phyloP scores from a whole-genome alignment of 2,329 filamentous ascomycete genomes.

The Trichoderma sp. region DNA sequence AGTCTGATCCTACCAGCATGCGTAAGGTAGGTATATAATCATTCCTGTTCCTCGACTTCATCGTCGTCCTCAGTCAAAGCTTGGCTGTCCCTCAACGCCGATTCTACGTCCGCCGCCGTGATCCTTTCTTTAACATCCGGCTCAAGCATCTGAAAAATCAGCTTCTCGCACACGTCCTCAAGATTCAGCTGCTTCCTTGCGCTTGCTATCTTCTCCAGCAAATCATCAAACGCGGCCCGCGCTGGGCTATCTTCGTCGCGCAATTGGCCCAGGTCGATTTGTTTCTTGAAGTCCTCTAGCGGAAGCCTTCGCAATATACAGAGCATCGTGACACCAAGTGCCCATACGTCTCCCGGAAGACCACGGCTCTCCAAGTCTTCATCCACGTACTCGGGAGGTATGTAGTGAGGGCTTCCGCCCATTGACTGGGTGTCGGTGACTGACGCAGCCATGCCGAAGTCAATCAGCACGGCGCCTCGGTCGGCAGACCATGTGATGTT shows the following conservation, averaged over 20 bases:
- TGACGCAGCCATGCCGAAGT: too few relatives aligned
- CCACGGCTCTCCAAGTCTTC: not conserved
- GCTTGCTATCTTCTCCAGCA: too few relatives aligned
- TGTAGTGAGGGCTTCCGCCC: too few relatives aligned
- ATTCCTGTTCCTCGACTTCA: too few relatives aligned
- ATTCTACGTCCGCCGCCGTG: not conserved
- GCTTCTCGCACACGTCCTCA: not conserved
- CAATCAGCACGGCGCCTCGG: too few relatives aligned
- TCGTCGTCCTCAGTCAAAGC: too few relatives aligned
- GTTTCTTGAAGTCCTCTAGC: not conserved
- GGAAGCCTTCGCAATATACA: not conserved
- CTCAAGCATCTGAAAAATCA: not conserved
- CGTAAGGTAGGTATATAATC: too few relatives aligned
- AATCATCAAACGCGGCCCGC: not conserved
- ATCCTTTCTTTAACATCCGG: not conserved
- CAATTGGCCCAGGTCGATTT: not conserved
- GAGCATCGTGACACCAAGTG: conserved; percentile 11
- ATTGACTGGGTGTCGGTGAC: too few relatives aligned
- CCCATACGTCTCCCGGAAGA: conserved; percentile 10
- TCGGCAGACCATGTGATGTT: too few relatives aligned
- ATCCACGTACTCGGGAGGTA: too few relatives aligned
- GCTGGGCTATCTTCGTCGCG: too few relatives aligned
- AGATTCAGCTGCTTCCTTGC: not conserved
- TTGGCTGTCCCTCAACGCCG: not conserved
- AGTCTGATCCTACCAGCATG: too few relatives aligned